Evolutionary conservation across 1,284 basidiomycete genomes (phyloP).

Genomic region (Pulveroboletus sp.): DNA sequence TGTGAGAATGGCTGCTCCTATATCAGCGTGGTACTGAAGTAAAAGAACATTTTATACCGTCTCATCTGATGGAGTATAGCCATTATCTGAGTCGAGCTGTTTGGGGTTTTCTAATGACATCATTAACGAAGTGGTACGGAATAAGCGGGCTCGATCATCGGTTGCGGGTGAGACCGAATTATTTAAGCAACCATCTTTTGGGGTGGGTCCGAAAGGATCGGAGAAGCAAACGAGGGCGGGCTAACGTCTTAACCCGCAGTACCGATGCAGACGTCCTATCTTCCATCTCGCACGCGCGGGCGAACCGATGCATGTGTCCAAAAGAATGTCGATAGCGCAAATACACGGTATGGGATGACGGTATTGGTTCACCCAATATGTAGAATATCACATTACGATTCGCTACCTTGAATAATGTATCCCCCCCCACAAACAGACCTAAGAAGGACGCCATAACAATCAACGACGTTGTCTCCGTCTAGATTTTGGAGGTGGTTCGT

Average conservation of each 20-base stretch:
- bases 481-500: slow-evolving; percentile 35
- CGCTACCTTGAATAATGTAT: slow-evolving; percentile 34
- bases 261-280: neutral
- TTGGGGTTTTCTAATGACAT: slow-evolving; percentile 9
- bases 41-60: slow-evolving; percentile 8
- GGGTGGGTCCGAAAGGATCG: neutral
- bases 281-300: neutral
- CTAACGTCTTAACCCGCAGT: neutral
- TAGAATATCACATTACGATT: slow-evolving; percentile 38
- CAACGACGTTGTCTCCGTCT: slow-evolving; percentile 31
- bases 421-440: slow-evolving; percentile 9
- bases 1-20: slow-evolving; percentile 40
- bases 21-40: slow-evolving; percentile 21
- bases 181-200: too few relatives aligned
- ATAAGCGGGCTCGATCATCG: neutral
- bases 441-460: slow-evolving; percentile 9
- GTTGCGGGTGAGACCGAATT: slow-evolving; percentile 7
- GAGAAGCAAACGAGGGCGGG: neutral
- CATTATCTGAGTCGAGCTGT: neutral
- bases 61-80: slow-evolving; percentile 4
- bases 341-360: slow-evolving; percentile 26
- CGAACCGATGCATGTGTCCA: slow-evolving; percentile 12
- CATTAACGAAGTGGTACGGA: neutral
- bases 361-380: slow-evolving; percentile 33
- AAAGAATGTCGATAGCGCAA: slow-evolving; percentile 34